A percentile compares a stretch with the other conserved stretches of the same genome.
phyloP scores from a whole-genome alignment of 805 yeast species.

The Zygotorulaspora danielsina region DNA sequence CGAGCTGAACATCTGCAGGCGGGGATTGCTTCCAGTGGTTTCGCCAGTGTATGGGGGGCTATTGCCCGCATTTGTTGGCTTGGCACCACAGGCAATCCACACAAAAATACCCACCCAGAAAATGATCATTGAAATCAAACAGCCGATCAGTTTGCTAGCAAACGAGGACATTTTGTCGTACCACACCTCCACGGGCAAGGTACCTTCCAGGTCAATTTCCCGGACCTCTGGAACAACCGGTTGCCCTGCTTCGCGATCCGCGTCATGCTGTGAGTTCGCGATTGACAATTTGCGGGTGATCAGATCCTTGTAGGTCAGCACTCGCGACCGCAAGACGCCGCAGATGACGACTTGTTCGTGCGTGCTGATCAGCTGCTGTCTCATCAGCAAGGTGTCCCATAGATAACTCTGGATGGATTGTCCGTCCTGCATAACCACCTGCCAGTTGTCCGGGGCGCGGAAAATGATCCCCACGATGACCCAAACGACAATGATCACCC shows the following conservation, averaged over 20 bases:
- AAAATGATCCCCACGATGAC: slow-evolving; percentile 29
- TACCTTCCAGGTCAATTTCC: slow-evolving; percentile 12
- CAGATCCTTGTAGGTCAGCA: slow-evolving; percentile 21
- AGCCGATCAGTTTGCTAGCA: slow-evolving; percentile 32
- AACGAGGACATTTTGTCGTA: slow-evolving; percentile 35
- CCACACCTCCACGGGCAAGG: slow-evolving; percentile 30
- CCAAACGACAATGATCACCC: slow-evolving; percentile 31
- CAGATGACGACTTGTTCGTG: slow-evolving; percentile 29
- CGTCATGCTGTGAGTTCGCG: neutral
- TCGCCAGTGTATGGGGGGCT: slow-evolving; percentile 28
- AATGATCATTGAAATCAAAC: slow-evolving; percentile 31
- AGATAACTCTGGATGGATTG: slow-evolving; percentile 39
- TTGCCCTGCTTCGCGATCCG: slow-evolving; percentile 1
- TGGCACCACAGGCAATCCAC: slow-evolving; percentile 39
- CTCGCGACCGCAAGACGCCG: slow-evolving; percentile 31
- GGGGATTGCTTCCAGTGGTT: slow-evolving; percentile 24
- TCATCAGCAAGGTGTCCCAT: slow-evolving; percentile 41
- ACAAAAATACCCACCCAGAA: slow-evolving; percentile 39
- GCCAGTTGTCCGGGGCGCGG: slow-evolving; percentile 37
- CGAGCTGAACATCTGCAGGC: slow-evolving; percentile 30
- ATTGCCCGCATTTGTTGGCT: slow-evolving; percentile 28
- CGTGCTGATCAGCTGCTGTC: slow-evolving; percentile 37
- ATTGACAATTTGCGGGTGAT: slow-evolving; percentile 1
- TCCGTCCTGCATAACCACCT: slow-evolving; percentile 42
- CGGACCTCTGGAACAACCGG: slow-evolving; percentile 1